Conservation (phyloP, 2,329 filamentous ascomycete genomes). For the Cladophialophora yegresii region DNA sequence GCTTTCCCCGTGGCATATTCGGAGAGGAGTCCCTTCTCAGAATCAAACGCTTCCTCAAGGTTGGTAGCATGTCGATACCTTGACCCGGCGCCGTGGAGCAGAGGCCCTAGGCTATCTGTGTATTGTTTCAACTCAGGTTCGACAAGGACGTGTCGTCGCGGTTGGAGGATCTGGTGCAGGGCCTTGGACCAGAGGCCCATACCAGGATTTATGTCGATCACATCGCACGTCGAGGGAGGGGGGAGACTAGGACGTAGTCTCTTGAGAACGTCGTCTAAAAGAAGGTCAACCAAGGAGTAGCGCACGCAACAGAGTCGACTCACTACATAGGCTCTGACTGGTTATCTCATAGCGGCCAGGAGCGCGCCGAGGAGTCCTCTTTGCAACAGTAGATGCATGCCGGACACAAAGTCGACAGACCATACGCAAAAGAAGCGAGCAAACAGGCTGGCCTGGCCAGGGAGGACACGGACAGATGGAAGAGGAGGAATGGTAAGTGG, state of each 20-base stretch:
- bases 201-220: conserved; percentile 85
- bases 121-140: conserved; percentile 68
- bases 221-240: conserved; percentile 73
- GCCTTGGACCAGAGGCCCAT: conserved; percentile 75
- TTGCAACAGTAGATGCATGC: conserved; percentile 22
- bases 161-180: conserved; percentile 72
- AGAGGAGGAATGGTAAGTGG: background rate
- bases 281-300: conserved; percentile 14
- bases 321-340: conserved; percentile 26
- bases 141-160: conserved; percentile 79
- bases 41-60: conserved; percentile 46
- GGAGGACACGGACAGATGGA: background rate
- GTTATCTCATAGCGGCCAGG: conserved; percentile 16
- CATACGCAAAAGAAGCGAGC: conserved; percentile 22
- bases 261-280: conserved; percentile 65
- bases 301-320: background rate
- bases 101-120: conserved; percentile 60
- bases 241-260: conserved; percentile 70
- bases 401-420: conserved; percentile 18
- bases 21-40: conserved; percentile 54
- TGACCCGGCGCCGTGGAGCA: conserved; percentile 48
- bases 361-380: conserved; percentile 4
- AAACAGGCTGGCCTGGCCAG: background rate
- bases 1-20: conserved; percentile 40
- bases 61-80: conserved; percentile 56